Evolutionary conservation across 768 basidiomycete genomes (phyloP).

Genomic region (Rhodotorula babjevae): DNA sequence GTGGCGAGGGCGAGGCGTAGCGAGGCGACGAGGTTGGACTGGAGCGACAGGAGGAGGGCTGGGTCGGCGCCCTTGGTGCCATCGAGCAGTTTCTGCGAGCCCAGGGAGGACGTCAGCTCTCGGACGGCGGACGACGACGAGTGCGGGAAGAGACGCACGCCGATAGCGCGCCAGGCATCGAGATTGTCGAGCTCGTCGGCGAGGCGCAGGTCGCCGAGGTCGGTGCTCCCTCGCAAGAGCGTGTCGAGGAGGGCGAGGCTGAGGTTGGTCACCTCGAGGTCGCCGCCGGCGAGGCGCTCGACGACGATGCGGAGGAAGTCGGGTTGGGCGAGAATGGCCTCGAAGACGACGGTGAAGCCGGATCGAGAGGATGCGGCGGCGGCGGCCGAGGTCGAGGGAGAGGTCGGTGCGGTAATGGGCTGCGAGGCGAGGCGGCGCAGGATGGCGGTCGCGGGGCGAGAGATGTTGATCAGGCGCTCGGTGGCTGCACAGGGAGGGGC

Average conservation of each 20-base stretch:
- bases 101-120: background rate
- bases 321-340: slow-evolving; percentile 70
- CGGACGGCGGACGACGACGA: background rate
- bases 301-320: slow-evolving; percentile 77
- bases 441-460: slow-evolving; percentile 83
- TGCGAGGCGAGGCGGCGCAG: slow-evolving; percentile 62
- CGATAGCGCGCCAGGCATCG: slow-evolving; percentile 43
- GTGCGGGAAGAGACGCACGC: background rate
- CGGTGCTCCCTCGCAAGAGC: slow-evolving; percentile 70
- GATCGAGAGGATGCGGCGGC: slow-evolving; percentile 57
- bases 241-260: slow-evolving; percentile 90
- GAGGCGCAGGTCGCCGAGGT: slow-evolving; percentile 72
- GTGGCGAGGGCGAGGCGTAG: slow-evolving; percentile 32
- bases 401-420: slow-evolving; percentile 1
- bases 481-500: slow-evolving; percentile 55
- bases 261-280: slow-evolving; percentile 46
- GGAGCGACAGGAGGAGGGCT: slow-evolving; percentile 77
- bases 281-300: slow-evolving; percentile 64
- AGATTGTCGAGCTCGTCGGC: slow-evolving; percentile 67
- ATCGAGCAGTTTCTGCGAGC: slow-evolving; percentile 61
- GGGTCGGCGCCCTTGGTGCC: slow-evolving; percentile 57
- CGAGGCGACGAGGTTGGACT: slow-evolving; percentile 74
- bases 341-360: slow-evolving; percentile 77
- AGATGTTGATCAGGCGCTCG: slow-evolving; percentile 77
- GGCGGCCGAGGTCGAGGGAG: background rate